Evolutionary conservation across 495 filamentous ascomycete species (phyloP), one percentile per base, ranked within the genome.

Genomic region (Xylaria intraflava): DNA sequence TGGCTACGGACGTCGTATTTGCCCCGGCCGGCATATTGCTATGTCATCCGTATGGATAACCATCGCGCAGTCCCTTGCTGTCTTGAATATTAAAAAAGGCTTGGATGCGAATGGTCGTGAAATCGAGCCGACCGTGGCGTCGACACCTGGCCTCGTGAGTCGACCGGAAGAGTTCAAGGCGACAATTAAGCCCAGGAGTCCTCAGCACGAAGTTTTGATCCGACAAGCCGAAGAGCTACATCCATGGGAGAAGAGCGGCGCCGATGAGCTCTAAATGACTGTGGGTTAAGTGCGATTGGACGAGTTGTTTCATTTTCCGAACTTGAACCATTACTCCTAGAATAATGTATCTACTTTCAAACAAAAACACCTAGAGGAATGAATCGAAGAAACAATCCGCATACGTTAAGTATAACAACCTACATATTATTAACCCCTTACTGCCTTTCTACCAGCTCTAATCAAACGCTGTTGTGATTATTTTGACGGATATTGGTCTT

Each of bases 1-100:
- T 55, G 78, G 79, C 0, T 76, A 72, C 58, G 76, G 77, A 31
- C 65, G 77, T 0, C 65, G 77, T 6, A 67, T 77, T 40, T 79
- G 77, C 47, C 72, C 75, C 3, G 77, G 76, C 0, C 72, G 74
- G 17, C 65, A 69, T 23, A 57, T 78, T 5, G 77, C 77, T 0
- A 68, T 75, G 38, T 59, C 65, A 4, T 65, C 61, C 17, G 53
- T 77, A 16, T 73, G 71, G 58, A 47, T 77, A 30, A 66, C 64
- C 11, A 66, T 79, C 14, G 69, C 69, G 16, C 67, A 65, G 11
- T 35, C 73, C 9, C 56, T 78, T 0, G 65, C 73, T 0, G 67
- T 67, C 1, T 76, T 76, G 45, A 52, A 66, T 8, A 69, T 75
- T 10, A 42, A 50, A 14, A 71, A 67, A 46, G 40, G 58, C 0